Evolutionary conservation across 2,329 filamentous ascomycete genomes (phyloP).

Genomic region (Fusarium abutilonis): DNA sequence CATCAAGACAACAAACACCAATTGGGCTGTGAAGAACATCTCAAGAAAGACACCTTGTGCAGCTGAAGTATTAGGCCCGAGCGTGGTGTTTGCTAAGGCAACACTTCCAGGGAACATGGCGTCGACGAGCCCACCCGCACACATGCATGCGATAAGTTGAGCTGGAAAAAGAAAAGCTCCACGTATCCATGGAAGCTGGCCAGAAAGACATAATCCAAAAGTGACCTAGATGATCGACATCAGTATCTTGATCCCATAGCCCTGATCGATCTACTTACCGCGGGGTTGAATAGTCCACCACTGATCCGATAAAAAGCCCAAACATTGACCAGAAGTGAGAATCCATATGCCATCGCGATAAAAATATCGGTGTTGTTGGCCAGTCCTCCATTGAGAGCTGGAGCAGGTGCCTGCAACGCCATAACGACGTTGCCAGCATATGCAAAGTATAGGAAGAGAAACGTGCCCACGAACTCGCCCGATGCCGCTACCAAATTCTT

Average conservation of each 20-base stretch:
- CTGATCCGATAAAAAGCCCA: conserved; percentile 65
- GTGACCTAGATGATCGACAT: conserved; percentile 27
- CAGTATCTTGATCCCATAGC: neutral
- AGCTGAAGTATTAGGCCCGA: conserved; percentile 60
- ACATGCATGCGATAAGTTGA: conserved; percentile 66
- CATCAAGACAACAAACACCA: conserved; percentile 72
- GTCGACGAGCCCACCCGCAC: conserved; percentile 64
- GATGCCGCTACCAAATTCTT: conserved; percentile 38
- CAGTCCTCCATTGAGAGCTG: conserved; percentile 15
- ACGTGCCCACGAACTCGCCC: conserved; percentile 36
- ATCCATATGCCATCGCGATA: conserved; percentile 38
- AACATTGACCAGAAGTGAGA: conserved; percentile 59
- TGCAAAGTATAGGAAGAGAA: conserved; percentile 41
- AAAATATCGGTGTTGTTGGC: conserved; percentile 31
- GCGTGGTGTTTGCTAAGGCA: conserved; percentile 59
- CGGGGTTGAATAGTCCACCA: conserved; percentile 57
- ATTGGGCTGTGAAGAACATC: conserved; percentile 68
- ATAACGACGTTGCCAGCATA: conserved; percentile 41
- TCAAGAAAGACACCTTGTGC: conserved; percentile 70
- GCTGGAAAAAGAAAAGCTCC: conserved; percentile 57
- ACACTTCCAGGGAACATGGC: conserved; percentile 64
- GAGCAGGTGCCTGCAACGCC: conserved; percentile 20
- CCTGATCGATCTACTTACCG: conserved; percentile 7
- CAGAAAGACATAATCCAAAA: conserved; percentile 32
- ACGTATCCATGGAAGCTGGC: conserved; percentile 35